A percentile compares a stretch with the other conserved stretches of the same genome.
These are phyloP conservation scores for Kwoniella botswanensis DNA, from an alignment of 768 basidiomycete species.

Conservation along the genomic window DNA sequence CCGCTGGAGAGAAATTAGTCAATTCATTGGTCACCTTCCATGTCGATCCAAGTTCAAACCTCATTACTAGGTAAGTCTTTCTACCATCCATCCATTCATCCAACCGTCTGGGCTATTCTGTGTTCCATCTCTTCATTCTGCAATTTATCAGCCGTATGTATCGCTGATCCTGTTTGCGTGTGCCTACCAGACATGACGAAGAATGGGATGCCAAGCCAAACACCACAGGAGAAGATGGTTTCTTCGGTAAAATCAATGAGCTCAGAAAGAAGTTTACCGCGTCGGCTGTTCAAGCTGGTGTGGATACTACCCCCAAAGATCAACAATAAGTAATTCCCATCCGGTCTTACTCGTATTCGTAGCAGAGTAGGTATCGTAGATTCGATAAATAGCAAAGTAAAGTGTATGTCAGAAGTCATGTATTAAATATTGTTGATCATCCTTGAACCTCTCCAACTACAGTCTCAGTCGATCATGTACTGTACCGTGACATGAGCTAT, in stretches of 20 bases:
- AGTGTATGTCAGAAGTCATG: neutral
- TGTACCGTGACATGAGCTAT: too few relatives aligned
- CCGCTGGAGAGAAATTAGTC: constrained; percentile 44
- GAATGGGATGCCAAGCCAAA: constrained; percentile 56
- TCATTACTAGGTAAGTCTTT: too few relatives aligned
- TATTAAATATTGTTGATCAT: neutral
- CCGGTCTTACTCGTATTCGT: neutral
- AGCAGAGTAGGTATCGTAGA: neutral
- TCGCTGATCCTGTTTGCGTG: too few relatives aligned
- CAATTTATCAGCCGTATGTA: too few relatives aligned
- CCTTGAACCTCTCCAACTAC: neutral
- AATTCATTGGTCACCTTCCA: constrained; percentile 52
- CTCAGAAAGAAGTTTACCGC: constrained; percentile 53
- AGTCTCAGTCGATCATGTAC: neutral
- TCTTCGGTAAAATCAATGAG: constrained; percentile 55
- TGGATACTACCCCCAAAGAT: constrained; percentile 47
- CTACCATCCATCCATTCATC: neutral
- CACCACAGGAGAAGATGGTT: constrained; percentile 49
- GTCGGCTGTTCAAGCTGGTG: constrained; percentile 37
- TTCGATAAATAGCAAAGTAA: too few relatives aligned
- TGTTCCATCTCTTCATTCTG: too few relatives aligned
- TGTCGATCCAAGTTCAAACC: constrained; percentile 45
- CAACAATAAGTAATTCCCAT: constrained; percentile 33
- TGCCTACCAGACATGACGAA: constrained; percentile 46
- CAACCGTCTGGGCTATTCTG: too few relatives aligned